These are phyloP conservation scores for Entophlyctis helioformis DNA, from an alignment of 192 early-diverging fungal species.

Conservation along the genomic window DNA sequence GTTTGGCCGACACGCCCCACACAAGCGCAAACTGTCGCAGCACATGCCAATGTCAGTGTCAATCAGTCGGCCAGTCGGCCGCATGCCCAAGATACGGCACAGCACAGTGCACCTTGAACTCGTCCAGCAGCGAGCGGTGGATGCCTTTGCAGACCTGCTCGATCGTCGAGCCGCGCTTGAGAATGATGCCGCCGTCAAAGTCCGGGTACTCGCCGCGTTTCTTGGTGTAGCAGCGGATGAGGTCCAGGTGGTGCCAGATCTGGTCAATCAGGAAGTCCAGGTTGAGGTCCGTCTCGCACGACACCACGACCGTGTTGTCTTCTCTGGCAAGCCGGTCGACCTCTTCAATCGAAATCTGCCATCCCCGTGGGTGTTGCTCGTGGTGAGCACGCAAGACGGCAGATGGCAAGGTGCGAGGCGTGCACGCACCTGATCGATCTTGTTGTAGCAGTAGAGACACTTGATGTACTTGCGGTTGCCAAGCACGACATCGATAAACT, in stretches of 20 bases:
- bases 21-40: slow-evolving; percentile 70
- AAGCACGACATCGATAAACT: slow-evolving; percentile 97
- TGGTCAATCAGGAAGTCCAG: slow-evolving; percentile 80
- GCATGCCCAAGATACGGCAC: too few species aligned
- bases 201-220: slow-evolving; percentile 89
- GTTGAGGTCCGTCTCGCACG: slow-evolving; percentile 85
- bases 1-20: slow-evolving; percentile 93
- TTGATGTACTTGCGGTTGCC: slow-evolving; percentile 93
- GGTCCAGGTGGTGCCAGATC: slow-evolving; percentile 79
- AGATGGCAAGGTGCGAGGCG: neutral
- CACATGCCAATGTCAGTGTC: neutral
- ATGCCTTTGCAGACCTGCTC: slow-evolving; percentile 63
- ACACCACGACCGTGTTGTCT: slow-evolving; percentile 75
- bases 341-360: slow-evolving; percentile 86
- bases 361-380: neutral
- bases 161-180: slow-evolving; percentile 45
- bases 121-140: slow-evolving; percentile 73
- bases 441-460: slow-evolving; percentile 93
- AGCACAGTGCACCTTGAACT: slow-evolving; percentile 53
- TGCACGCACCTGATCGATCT: slow-evolving; percentile 61
- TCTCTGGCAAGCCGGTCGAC: slow-evolving; percentile 83
- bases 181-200: slow-evolving; percentile 81
- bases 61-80: too few species aligned
- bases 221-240: slow-evolving; percentile 96
- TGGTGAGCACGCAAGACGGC: neutral